Percentiles rank a stretch among this genome's conserved stretches.
phyloP scores from a whole-genome alignment of 192 early-diverging fungal genomes.

The Dissophora globulifera region DNA sequence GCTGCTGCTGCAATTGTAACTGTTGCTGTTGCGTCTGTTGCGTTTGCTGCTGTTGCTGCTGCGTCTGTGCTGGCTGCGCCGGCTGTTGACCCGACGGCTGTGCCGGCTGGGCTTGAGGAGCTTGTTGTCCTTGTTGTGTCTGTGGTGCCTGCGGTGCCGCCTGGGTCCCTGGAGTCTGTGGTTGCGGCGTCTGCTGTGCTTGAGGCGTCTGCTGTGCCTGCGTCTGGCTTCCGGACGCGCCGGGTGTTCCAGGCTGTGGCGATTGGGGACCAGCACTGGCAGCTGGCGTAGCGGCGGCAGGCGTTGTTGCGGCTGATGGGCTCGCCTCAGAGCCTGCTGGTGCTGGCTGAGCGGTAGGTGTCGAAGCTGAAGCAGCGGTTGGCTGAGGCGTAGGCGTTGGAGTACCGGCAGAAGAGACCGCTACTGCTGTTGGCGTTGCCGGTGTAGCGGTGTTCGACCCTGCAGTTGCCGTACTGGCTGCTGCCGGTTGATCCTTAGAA shows the following conservation, averaged over 20 bases:
- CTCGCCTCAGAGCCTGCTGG: slow-evolving; percentile 18
- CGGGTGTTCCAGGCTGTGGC: slow-evolving; percentile 33
- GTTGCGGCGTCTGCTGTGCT: slow-evolving; percentile 4
- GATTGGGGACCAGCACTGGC: slow-evolving; percentile 24
- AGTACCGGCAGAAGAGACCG: slow-evolving; percentile 24
- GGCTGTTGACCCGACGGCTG: slow-evolving; percentile 7
- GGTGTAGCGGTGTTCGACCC: slow-evolving; percentile 22
- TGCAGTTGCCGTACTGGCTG: slow-evolving; percentile 16
- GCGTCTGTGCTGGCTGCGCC: slow-evolving; percentile 28
- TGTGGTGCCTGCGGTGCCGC: not conserved
- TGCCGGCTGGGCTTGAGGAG: slow-evolving; percentile 6
- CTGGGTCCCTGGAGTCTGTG: slow-evolving; percentile 12
- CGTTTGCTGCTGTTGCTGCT: slow-evolving; percentile 34
- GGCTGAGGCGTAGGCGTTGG: slow-evolving; percentile 25
- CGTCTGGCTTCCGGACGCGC: slow-evolving; percentile 5
- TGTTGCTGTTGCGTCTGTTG: slow-evolving; percentile 21
- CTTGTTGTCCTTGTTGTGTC: slow-evolving; percentile 10
- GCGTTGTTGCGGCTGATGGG: slow-evolving; percentile 20
- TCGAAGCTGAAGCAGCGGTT: slow-evolving; percentile 24
- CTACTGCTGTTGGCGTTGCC: slow-evolving; percentile 51
- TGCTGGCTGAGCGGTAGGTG: slow-evolving; percentile 14
- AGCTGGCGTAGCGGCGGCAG: slow-evolving; percentile 14
- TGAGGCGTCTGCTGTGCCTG: slow-evolving; percentile 16
- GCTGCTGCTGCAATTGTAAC: slow-evolving; percentile 31
- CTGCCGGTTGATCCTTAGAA: slow-evolving; percentile 12